Base-by-base conservation (phyloP, 2,329 filamentous ascomycete species). In the Penicillium thymicola region DNA sequence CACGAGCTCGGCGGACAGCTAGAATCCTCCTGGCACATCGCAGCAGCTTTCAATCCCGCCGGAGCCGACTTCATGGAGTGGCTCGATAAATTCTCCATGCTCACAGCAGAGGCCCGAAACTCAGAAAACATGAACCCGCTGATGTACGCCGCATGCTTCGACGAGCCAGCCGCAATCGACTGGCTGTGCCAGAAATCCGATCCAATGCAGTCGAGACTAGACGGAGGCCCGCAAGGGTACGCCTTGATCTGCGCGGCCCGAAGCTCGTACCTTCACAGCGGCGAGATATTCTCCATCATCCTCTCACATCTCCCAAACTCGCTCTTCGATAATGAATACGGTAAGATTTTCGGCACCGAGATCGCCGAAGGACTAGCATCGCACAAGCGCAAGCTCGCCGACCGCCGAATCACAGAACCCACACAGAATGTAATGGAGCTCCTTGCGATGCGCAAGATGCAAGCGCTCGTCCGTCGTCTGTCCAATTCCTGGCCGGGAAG, bases 1-100 rank as follows among this genome's bases (percentile, higher is more conserved):
- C 52, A 54, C n/a, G 37, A 49, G 6, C 21, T 50, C 5, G 52
- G 52, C 21, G 52, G 44, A 10, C 52, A 50, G 21, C 38, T 54
- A n/a, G 52, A 54, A 18, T 34, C 44, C 3, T 54, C 52, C 28
- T 54, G 52, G 52, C 52, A 54, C n/a, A 54, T 54, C 23, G 52
- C 52, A 21, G 52, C 52, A 43, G 45, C 52, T 3, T 54, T 54
- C 37, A 54, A 54, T 13, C 52, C 52, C 13, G 27, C 30, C 5
- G 52, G 44, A n/a, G 27, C 18, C 6, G 28, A 18, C 0, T 50
- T 54, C 9, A 42, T 54, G 44, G 9, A 34, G 1, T 54, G 45
- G 36, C 52, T 54, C n/a, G 21, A 34, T 10, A 50, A 54, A 25
- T 50, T 42, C n/a, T 54, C 52, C 21, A 28, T 48, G 21, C 52